phyloP scores from a whole-genome alignment of 139 green algal species.

The Parachlorella kessleri region DNA sequence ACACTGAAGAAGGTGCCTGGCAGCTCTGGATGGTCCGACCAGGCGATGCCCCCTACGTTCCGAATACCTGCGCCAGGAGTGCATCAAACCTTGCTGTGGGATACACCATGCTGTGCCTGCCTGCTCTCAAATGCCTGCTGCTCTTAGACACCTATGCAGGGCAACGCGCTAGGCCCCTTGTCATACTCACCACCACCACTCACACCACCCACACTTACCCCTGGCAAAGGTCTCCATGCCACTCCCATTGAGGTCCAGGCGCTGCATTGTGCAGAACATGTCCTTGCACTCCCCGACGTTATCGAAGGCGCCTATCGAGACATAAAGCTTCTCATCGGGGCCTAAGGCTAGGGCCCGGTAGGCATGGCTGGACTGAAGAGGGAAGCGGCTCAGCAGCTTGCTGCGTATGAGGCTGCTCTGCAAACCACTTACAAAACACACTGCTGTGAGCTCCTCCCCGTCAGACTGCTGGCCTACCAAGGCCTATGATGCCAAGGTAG shows the following conservation, averaged over 20 bases:
- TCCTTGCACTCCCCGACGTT: slow-evolving; percentile 1
- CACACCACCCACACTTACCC: no score
- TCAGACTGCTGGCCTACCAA: no score
- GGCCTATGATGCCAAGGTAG: no score
- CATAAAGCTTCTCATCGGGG: not conserved
- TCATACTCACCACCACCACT: no score
- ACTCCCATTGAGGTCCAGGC: slow-evolving; percentile 23
- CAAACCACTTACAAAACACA: no score
- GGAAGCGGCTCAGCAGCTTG: not conserved
- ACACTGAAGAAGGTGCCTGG: slow-evolving; percentile 20
- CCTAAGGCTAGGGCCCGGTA: not conserved
- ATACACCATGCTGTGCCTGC: no score
- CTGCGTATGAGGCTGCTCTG: not conserved
- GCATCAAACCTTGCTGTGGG: no score
- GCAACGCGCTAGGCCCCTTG: no score
- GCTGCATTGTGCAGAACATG: slow-evolving; percentile 24
- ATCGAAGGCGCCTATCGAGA: not conserved
- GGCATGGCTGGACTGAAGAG: not conserved
- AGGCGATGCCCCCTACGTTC: slow-evolving; percentile 21
- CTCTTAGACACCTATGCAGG: no score
- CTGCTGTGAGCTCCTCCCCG: no score
- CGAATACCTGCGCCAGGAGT: slow-evolving; percentile 37
- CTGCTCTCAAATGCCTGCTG: no score
- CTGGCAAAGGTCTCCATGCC: slow-evolving; percentile 7
- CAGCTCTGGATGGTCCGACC: slow-evolving; percentile 5